Evolutionary conservation across 495 filamentous ascomycete genomes (phyloP), one percentile per base, ranked within the genome.

Genomic region (Aspergillus carlsbadensis): DNA sequence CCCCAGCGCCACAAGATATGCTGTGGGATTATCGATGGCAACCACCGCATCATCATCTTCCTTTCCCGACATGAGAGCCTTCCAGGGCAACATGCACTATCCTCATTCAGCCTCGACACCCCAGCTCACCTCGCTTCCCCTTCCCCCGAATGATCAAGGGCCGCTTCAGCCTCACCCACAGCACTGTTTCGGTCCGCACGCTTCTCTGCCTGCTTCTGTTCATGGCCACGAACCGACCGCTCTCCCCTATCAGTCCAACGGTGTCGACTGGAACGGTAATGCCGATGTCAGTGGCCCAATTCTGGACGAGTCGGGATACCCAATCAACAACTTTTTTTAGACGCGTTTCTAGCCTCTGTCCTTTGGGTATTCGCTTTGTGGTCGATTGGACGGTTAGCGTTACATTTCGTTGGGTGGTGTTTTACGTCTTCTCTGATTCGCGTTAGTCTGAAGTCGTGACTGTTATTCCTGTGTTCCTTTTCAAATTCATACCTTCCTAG

Each of bases 71-170:
- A 10, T 41, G 36, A 52, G 49, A 42, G 36, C 40, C 17, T 42
- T 33, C 24, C 49, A 52, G 15, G 40, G 36, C 6, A 40, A 20
- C 31, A 50, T 39, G 47, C 33, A 50, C 18, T 49, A 49, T 11
- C 47, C 47, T 11, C 47, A 50, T n/a, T 10, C 26, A 11, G 18
- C 49, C 20, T 31, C 49, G 26, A 8, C 43, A 10, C 21, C 43
- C n/a, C 22, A 22, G 41, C 18, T 33, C 22, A 15, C 26, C 8
- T n/a, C 43, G 17, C 17, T 21, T 7, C 20, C 36, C 17, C 35
- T 17, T 24, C 36, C 24, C 13, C n/a, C 18, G 10, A 15, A 36
- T 3, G 47, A 34, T 3, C 47, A 37, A 18, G 42, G 21, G 26
- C 26, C 3, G 8, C 2, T 29, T 2, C 21, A 13, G n/a, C 17